Evolutionary conservation across 768 basidiomycete species (phyloP).

Genomic region (Piloderma croceum): DNA sequence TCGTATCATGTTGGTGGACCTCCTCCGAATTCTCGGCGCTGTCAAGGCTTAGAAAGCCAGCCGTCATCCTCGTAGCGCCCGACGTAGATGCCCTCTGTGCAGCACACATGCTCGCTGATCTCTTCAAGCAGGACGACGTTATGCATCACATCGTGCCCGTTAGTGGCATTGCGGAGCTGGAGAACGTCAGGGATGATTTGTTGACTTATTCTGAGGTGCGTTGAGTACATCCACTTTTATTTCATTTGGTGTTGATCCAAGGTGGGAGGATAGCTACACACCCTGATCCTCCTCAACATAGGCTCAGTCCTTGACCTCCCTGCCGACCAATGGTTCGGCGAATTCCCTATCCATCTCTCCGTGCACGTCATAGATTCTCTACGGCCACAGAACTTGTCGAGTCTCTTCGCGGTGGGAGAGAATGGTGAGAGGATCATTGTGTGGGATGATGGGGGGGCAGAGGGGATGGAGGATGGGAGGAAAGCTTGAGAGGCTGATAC

Average conservation of each 20-base stretch:
- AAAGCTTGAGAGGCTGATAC: constrained; percentile 81
- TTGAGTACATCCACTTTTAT: constrained; percentile 2
- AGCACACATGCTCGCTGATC: constrained; percentile 78
- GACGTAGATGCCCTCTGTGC: constrained; percentile 93
- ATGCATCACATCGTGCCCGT: constrained; percentile 88
- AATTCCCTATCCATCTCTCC: constrained; percentile 53
- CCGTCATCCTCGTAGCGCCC: constrained; percentile 81
- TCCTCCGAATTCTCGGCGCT: constrained; percentile 91
- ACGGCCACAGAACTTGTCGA: constrained; percentile 83
- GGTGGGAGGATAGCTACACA: constrained; percentile 56
- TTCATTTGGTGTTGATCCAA: constrained; percentile 1
- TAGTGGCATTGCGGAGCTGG: constrained; percentile 75
- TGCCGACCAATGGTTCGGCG: constrained; percentile 69
- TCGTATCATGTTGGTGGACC: constrained; percentile 96
- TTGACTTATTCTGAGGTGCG: constrained; percentile 61
- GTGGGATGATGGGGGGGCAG: constrained; percentile 89
- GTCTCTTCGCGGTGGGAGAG: constrained; percentile 69
- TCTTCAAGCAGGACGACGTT: constrained; percentile 92
- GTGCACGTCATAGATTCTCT: constrained; percentile 95
- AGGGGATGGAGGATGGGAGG: constrained; percentile 60
- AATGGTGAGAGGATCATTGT: constrained; percentile 71
- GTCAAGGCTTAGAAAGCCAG: constrained; percentile 99
- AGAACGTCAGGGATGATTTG: constrained; percentile 60
- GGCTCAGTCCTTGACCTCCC: constrained; percentile 84
- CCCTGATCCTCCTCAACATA: constrained; percentile 88